Evolutionary conservation across 768 basidiomycete species (phyloP), one percentile per base, ranked within the genome.

Genomic region (Candolleomyces aberdarensis): DNA sequence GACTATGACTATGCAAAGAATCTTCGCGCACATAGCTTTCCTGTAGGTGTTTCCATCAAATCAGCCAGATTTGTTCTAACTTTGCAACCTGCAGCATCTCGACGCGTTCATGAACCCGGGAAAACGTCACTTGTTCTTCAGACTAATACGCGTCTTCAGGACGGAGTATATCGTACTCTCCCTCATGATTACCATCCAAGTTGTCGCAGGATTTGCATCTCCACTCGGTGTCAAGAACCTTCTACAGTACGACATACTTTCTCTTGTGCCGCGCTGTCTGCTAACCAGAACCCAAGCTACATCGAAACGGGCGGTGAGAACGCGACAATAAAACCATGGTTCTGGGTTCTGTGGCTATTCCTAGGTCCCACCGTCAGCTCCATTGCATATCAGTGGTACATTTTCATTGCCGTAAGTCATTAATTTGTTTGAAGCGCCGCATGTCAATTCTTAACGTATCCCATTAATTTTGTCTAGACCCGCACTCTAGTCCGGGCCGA

Each of bases 281-380:
- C 44, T 47, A 26, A 58, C 41, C 32, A 17, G 15, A 26, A 36
- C 8, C 48, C 31, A 57, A 85, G 81, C 43, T 85, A 88, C 66
- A 70, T 91, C 17, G 86, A 89, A 70, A 77, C 67, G 3, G 72
- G 75, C 17, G 84, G 83, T 5, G 66, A 76, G 58, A 76, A 72
- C 31, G 78, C 85, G 0, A 65, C 72, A 9, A 71, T 85, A 22
- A 79, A 80, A 46, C 88, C 89, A 1, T 88, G 87, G 83, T 80
- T 89, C 10, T 91, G 88, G 87, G 80, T 89, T 20, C 29, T 72
- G 0, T 73, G 73, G 65, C 73, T 86, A 10, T 80, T 84, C 65
- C 48, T 81, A 3, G 84, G 82, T 20, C 82, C 85, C 9, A 67
- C 76, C 15, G 0, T 78, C 15, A 71, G 70, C 19, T 75, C 80